Conservation (phyloP, 2,329 filamentous ascomycete genomes). For the Aspergillus calidoustus region DNA sequence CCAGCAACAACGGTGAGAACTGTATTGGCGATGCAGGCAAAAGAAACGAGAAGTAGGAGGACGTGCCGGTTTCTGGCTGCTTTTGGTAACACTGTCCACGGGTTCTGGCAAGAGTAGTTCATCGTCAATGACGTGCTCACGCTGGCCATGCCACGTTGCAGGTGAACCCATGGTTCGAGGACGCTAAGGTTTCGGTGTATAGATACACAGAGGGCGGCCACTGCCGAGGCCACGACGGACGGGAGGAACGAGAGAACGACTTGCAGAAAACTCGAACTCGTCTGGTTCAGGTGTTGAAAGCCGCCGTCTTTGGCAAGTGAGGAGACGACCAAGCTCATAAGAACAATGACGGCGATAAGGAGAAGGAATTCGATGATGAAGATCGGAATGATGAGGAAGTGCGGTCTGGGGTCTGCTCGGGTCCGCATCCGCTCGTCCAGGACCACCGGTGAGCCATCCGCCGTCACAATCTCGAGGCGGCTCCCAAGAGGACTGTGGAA, state of each 20-base stretch:
- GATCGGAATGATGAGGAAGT: slow-evolving; percentile 40
- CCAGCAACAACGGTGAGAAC: slow-evolving; percentile 37
- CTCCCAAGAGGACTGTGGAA: slow-evolving; percentile 31
- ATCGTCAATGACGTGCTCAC: slow-evolving; percentile 34
- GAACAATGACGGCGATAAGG: slow-evolving; percentile 35
- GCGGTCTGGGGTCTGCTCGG: slow-evolving; percentile 37
- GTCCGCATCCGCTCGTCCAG: slow-evolving; percentile 30
- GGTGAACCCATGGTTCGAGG: slow-evolving; percentile 42
- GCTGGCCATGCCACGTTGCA: slow-evolving; percentile 36
- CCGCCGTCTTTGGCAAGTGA: slow-evolving; percentile 35
- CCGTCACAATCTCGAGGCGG: slow-evolving; percentile 34
- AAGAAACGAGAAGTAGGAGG: slow-evolving; percentile 34
- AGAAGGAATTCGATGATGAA: slow-evolving; percentile 41
- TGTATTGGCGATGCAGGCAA: slow-evolving; percentile 38
- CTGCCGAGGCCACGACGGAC: slow-evolving; percentile 38
- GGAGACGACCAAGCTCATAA: slow-evolving; percentile 35
- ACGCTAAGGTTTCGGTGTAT: slow-evolving; percentile 41
- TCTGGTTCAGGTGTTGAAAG: slow-evolving; percentile 38
- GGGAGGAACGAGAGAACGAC: slow-evolving; percentile 38
- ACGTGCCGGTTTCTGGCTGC: slow-evolving; percentile 33
- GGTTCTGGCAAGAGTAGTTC: slow-evolving; percentile 41
- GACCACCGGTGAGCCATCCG: slow-evolving; percentile 33
- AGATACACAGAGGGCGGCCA: slow-evolving; percentile 38
- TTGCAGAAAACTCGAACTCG: slow-evolving; percentile 37
- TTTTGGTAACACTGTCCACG: slow-evolving; percentile 36